Base-by-base conservation (phyloP, 2,329 filamentous ascomycete species). In the Pseudofabraea citricarpa region DNA sequence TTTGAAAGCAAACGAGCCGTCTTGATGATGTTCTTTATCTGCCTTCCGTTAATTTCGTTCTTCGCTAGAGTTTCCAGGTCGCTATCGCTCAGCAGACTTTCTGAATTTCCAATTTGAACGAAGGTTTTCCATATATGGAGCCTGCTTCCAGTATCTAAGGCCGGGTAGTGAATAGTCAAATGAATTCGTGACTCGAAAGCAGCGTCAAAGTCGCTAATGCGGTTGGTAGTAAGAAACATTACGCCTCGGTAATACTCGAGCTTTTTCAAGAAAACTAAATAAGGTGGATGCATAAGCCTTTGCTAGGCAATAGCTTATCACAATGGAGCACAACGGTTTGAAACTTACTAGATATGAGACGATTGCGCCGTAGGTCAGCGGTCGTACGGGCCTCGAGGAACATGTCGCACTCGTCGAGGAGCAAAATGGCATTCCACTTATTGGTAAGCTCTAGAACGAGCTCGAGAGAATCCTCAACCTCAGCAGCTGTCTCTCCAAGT, bases 361-460 rank as follows among this genome's bases (percentile, higher is more conserved):
- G 58, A 56, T 71, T 71, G 37, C 65, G 58, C 44, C 60, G 51
- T 12, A 67, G 50, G 47, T 65, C 62, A 43, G 58, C 48, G n/a
- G 55, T 51, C 2, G 43, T 49, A 9, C 50, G 44, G 6, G 37
- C 48, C 31, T 58, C 54, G 1, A 64, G 51, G 64, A 81, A 82
- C 7, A 81, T 73, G 52, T 83, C 80, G 16, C 77, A 82, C 65
- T 88, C 84, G 56, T 89, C 84, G 2, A 88, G 75, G 5, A 89
- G 72, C 1, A 88, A 68, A 2, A 89, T 78, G 0, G 82, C 83
- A 37, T 82, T 79, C 84, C 84, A 88, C 1, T 73, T 74, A 51
- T 85, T 80, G 2, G 85, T 83, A 44, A 90, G 81, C 57, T 86
- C 81, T 46, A 90, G 72, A 44, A 85, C 83, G 82, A 49, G 76